Evolutionary conservation across 2,329 filamentous ascomycete species (phyloP).

Genomic region (Nothomitra cinnamomea): DNA sequence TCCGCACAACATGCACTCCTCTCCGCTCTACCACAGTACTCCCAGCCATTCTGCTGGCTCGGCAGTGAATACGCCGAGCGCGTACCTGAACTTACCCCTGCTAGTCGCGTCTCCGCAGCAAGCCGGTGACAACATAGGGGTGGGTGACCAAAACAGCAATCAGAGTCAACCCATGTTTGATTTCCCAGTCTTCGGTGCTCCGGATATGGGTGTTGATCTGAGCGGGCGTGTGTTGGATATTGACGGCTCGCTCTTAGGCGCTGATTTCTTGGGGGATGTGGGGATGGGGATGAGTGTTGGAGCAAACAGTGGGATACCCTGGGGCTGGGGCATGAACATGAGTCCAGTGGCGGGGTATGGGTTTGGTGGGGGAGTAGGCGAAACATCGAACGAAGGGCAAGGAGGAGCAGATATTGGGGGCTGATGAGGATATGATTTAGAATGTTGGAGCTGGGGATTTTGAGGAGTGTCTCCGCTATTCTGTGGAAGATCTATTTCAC

Average conservation of each 20-base stretch:
- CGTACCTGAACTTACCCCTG: neutral
- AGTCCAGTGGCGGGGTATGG: no score
- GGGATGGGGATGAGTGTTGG: slow-evolving; percentile 18
- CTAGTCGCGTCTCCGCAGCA: neutral
- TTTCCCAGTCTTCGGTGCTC: slow-evolving; percentile 10
- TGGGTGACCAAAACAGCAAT: no score
- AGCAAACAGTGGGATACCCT: no score
- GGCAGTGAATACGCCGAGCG: neutral
- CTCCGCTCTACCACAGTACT: neutral
- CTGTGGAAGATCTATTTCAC: no score
- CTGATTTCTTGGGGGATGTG: slow-evolving; percentile 12
- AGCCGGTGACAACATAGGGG: no score
- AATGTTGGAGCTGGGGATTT: no score
- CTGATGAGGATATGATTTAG: no score
- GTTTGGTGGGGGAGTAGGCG: no score
- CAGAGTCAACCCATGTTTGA: neutral
- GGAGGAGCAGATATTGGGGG: no score
- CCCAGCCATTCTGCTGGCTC: neutral
- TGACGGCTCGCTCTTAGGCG: slow-evolving; percentile 19
- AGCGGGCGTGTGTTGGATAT: neutral
- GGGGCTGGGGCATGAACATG: no score
- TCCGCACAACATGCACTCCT: neutral
- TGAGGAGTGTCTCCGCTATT: no score
- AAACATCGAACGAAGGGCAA: no score
- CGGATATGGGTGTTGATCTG: slow-evolving; percentile 11